Evolutionary conservation across 768 basidiomycete species (phyloP).

Genomic region (Chalciporus piperatus): DNA sequence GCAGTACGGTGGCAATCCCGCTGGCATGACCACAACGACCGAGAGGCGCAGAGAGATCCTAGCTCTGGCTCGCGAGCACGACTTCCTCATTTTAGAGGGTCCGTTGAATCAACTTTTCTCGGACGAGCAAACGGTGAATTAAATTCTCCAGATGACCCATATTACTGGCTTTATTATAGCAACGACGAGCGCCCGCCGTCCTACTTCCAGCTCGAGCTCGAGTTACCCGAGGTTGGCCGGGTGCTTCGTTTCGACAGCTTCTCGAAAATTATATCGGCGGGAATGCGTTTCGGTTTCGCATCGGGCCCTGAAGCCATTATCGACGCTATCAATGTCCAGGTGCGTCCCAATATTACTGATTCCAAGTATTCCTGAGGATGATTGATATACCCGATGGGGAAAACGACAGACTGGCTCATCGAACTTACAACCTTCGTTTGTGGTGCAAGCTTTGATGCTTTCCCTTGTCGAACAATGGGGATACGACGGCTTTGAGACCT

Average conservation of each 20-base stretch:
- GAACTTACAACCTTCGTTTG: constrained; percentile 57
- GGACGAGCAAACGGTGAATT: neutral
- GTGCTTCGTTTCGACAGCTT: constrained; percentile 83
- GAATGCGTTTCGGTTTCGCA: constrained; percentile 72
- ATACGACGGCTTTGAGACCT: constrained; percentile 63
- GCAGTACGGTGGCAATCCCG: constrained; percentile 77
- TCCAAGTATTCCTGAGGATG: neutral
- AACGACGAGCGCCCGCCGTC: constrained; percentile 55
- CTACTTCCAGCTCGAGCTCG: constrained; percentile 73
- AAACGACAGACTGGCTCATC: constrained; percentile 51
- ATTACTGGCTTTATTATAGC: constrained; percentile 67
- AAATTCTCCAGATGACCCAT: constrained; percentile 56
- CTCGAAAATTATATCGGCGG: constrained; percentile 72
- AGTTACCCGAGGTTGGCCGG: constrained; percentile 61
- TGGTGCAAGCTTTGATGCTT: constrained; percentile 53
- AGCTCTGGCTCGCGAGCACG: constrained; percentile 58
- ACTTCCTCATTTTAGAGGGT: constrained; percentile 80
- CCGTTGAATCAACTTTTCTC: neutral
- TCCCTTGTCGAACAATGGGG: constrained; percentile 64
- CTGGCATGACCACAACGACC: constrained; percentile 67
- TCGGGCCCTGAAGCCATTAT: constrained; percentile 64
- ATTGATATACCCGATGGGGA: neutral
- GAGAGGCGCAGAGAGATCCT: constrained; percentile 65
- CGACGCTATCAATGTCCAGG: constrained; percentile 62
- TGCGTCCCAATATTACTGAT: constrained; percentile 30